phyloP scores from a whole-genome alignment of 1,284 basidiomycete species.

The Porphyrellus sp. region DNA sequence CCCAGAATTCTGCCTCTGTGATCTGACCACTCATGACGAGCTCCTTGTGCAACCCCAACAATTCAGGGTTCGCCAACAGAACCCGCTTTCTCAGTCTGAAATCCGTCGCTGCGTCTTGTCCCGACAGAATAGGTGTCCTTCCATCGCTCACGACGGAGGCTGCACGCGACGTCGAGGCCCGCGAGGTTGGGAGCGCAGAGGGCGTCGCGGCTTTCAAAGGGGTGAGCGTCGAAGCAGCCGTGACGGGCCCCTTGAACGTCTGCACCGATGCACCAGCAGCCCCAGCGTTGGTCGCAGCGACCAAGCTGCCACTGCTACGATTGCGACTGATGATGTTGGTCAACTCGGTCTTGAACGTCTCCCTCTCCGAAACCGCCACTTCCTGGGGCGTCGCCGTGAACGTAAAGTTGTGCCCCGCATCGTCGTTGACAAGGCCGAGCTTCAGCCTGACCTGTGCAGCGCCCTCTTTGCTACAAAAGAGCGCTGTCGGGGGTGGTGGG shows the following conservation, averaged over 20 bases:
- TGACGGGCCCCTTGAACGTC: slow-evolving; percentile 28
- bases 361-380: slow-evolving; percentile 62
- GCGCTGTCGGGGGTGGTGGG: slow-evolving; percentile 41
- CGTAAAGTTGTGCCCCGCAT: slow-evolving; percentile 74
- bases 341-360: slow-evolving; percentile 75
- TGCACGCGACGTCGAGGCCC: slow-evolving; percentile 51
- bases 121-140: slow-evolving; percentile 53
- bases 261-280: slow-evolving; percentile 23
- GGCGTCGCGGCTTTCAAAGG: slow-evolving; percentile 33
- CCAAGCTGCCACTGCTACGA: slow-evolving; percentile 37
- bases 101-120: slow-evolving; percentile 58
- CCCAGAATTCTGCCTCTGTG: slow-evolving; percentile 93
- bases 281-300: slow-evolving; percentile 5
- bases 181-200: slow-evolving; percentile 27
- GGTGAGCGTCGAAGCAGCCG: slow-evolving; percentile 25
- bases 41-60: slow-evolving; percentile 78
- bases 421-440: slow-evolving; percentile 60
- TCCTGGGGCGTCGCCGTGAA: slow-evolving; percentile 61
- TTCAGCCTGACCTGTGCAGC: slow-evolving; percentile 74
- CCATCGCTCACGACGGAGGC: slow-evolving; percentile 58
- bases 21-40: slow-evolving; percentile 84
- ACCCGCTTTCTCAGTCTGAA: slow-evolving; percentile 78
- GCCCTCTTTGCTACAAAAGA: slow-evolving; percentile 81
- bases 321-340: slow-evolving; percentile 73
- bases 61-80: slow-evolving; percentile 69